Evolutionary conservation across 73 alveolate species (phyloP), one percentile per base, ranked within the genome.

Genomic region (Durusdinium trenchii): DNA sequence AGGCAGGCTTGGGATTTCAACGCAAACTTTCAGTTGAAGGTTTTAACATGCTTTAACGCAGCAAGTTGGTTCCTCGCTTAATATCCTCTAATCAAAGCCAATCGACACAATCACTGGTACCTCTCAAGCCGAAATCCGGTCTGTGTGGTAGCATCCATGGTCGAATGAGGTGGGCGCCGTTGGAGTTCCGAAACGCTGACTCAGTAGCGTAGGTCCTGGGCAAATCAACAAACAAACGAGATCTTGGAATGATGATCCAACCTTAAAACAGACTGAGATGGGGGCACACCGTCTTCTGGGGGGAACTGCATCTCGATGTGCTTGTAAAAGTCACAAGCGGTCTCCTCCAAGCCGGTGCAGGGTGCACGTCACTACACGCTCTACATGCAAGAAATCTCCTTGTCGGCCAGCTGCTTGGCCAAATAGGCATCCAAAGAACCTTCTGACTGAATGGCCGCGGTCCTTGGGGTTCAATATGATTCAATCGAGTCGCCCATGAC

Each of bases 101-200:
- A 35, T 69, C 23, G 50, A 23, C 82, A 4, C 32, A 45, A 69
- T 69, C 82, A 6, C 50, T 48, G 6, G 82, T 69, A 3, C 82
- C 82, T 48, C 82, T 6, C 35, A 6, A 69, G 23, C 82, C 82
- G 20, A n/a, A 69, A 48, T 69, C 82, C 6, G 32, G 9, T 14
- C 82, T 14, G 23, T n/a, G 48, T 5, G 82, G 82, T n/a, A 69
- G 82, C 82, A 69, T 69, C 82, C 82, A 69, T 16, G 82, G 82
- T 35, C 82, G 9, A 5, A 69, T 6, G 50, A 2, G 38, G 30
- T 69, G 82, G 23, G 82, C 82, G 6, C 50, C 82, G 23, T 12
- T 5, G 82, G 82, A 69, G 48, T 14, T 30, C 50, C 38, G 35
- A 35, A 69, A 69, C 23, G 50, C 82, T 16, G 82, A 69, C 82